A percentile compares a stretch with the other conserved stretches of the same genome.
These are phyloP conservation scores for Isabelozyma heimii DNA, from an alignment of 805 yeast genomes.

Conservation along the genomic window DNA sequence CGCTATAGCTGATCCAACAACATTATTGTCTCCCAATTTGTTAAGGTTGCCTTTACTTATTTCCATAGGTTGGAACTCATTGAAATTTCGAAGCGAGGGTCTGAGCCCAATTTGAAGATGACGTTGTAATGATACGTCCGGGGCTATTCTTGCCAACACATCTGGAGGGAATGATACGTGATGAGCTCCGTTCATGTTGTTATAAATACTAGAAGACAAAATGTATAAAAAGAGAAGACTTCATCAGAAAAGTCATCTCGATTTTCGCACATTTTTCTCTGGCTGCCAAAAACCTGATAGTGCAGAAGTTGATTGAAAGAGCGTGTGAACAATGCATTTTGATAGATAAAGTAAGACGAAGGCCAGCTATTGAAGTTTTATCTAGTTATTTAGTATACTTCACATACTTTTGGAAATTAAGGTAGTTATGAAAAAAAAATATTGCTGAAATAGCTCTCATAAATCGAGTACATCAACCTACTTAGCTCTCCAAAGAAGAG, in stretches of 20 bases:
- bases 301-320: too few relatives aligned
- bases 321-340: too few relatives aligned
- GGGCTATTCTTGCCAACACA: conserved; percentile 79
- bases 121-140: conserved; percentile 77
- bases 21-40: conserved; percentile 27
- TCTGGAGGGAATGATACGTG: conserved; percentile 71
- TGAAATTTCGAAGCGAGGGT: conserved; percentile 67
- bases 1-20: conserved; percentile 66
- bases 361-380: too few relatives aligned
- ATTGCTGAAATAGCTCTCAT: too few relatives aligned
- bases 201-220: too few relatives aligned
- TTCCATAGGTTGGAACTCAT: conserved; percentile 65
- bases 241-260: background rate
- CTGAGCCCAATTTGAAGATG: conserved; percentile 74
- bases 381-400: too few relatives aligned
- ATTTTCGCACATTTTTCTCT: background rate
- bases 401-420: too few relatives aligned
- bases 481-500: too few relatives aligned
- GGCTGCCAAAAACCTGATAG: background rate
- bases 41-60: conserved; percentile 39
- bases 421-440: too few relatives aligned
- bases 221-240: background rate
- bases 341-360: too few relatives aligned
- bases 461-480: too few relatives aligned
- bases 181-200: background rate